Base-by-base conservation (phyloP, 2,329 filamentous ascomycete genomes). In the Colletotrichum higginsianum region DNA sequence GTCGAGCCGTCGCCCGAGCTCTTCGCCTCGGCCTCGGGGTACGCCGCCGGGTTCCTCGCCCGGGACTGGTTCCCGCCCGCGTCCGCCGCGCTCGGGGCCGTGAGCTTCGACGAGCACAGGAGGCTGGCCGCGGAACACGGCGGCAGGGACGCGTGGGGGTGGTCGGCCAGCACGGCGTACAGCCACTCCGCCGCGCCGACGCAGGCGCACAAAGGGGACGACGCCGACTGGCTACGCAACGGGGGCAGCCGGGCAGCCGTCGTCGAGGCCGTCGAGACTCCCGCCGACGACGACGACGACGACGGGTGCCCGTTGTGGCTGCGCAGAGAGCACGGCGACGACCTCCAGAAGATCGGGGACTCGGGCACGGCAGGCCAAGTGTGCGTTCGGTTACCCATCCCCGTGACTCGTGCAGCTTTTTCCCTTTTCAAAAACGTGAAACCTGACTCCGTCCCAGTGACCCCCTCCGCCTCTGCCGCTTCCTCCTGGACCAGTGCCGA, bases 1-100 rank as follows among this genome's bases (percentile, higher is more conserved):
- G 81, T 88, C 46, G 86, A 88, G 63, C 77, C 83, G 0, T 82
- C 84, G 0, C 78, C 82, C 1, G 79, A 89, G 73, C 86, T 95
- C 42, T 94, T 95, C 80, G 87, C 89, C 13, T 93, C 91, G 40
- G 93, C 93, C 0, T 95, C 92, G 2, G 93, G 93, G 1, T 91
- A 89, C 74, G 92, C 93, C 0, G 94, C 87, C 21, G 93, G 93
- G 0, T 96, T 95, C 77, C 78, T 95, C 11, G 93, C 93, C 0
- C 86, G 85, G 44, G 91, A 95, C 79, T 95, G 93, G 92, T 94
- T 93, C 76, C 84, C 85, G 0, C 83, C 88, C 0, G 83, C 86
- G 1, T 82, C 89, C 7, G 84, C 88, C 0, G 82, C 86, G 0
- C 84, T 95, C 1, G 93, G 90, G 9, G 86, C 85, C 0, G 84